These are phyloP conservation scores for Thelonectria blattea DNA, from an alignment of 2,329 filamentous ascomycete genomes.

Conservation along the genomic window DNA sequence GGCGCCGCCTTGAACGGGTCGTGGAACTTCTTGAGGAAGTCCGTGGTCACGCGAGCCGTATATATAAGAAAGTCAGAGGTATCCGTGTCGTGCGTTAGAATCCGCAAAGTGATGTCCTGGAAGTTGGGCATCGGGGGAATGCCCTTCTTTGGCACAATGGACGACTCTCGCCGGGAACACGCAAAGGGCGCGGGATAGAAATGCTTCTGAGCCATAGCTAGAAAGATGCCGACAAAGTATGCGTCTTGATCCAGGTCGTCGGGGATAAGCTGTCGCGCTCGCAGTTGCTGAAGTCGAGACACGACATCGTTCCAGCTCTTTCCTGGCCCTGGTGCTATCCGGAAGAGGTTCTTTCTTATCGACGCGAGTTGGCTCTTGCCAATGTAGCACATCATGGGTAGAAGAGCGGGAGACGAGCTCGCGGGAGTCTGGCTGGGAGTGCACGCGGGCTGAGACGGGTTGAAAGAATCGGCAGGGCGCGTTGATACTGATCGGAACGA, in stretches of 20 bases:
- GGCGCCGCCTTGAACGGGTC: constrained; percentile 50
- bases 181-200: constrained; percentile 49
- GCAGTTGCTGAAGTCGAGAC: constrained; percentile 52
- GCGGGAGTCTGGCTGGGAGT: constrained; percentile 29
- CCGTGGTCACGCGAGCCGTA: constrained; percentile 53
- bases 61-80: constrained; percentile 61
- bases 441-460: constrained; percentile 31
- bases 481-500: constrained; percentile 48
- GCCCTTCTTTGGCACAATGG: constrained; percentile 31
- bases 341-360: constrained; percentile 56
- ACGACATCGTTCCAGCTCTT: constrained; percentile 55
- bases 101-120: constrained; percentile 54
- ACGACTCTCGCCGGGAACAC: constrained; percentile 35
- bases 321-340: constrained; percentile 50
- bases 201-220: constrained; percentile 63
- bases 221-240: constrained; percentile 57
- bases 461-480: constrained; percentile 42
- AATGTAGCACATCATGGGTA: constrained; percentile 54
- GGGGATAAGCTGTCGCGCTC: constrained; percentile 55
- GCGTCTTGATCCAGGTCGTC: constrained; percentile 57
- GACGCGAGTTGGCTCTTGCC: constrained; percentile 53
- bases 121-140: constrained; percentile 45
- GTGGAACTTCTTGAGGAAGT: constrained; percentile 58
- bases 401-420: constrained; percentile 29
- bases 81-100: constrained; percentile 58